Conservation (phyloP, 768 basidiomycete species). For the Austroboletus festivus region DNA sequence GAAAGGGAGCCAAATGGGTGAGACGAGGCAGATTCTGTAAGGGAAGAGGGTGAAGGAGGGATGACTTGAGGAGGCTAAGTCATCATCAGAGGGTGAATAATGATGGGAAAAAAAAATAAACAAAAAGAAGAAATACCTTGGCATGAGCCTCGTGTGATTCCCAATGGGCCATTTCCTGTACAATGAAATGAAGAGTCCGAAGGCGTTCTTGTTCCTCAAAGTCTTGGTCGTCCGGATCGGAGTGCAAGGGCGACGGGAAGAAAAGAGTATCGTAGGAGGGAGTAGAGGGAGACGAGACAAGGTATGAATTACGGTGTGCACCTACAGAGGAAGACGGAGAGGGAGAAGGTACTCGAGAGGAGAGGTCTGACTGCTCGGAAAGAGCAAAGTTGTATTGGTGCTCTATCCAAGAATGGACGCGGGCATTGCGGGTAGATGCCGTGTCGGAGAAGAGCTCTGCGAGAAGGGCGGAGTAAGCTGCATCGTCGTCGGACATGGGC, state of each 20-base stretch:
- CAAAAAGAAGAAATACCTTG: conserved; percentile 7
- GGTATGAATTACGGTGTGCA: conserved; percentile 15
- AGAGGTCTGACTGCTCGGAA: conserved; percentile 18
- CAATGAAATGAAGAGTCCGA: conserved; percentile 35
- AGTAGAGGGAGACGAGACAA: background rate
- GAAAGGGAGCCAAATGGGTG: conserved; percentile 30
- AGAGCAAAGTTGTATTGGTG: conserved; percentile 36
- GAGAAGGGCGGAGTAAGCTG: conserved; percentile 28
- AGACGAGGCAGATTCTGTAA: conserved; percentile 26
- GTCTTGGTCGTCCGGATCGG: conserved; percentile 9
- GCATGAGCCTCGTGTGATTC: too few species aligned
- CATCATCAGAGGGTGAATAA: conserved; percentile 1
- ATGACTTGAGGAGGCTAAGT: conserved; percentile 20
- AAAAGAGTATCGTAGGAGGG: conserved; percentile 36
- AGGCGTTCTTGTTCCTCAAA: conserved; percentile 32
- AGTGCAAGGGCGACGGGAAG: conserved; percentile 21
- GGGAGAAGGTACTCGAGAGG: conserved; percentile 22
- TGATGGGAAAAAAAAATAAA: too few species aligned
- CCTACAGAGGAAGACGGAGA: conserved; percentile 33
- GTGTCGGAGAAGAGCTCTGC: conserved; percentile 27
- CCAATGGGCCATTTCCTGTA: conserved; percentile 36
- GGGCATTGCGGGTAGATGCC: conserved; percentile 22
- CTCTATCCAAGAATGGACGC: conserved; percentile 35
- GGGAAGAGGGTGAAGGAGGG: conserved; percentile 27
- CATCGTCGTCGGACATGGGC: conserved; percentile 32